Evolutionary conservation across 495 filamentous ascomycete species (phyloP), one percentile per base, ranked within the genome.

Genomic region (Penicillium herquei): DNA sequence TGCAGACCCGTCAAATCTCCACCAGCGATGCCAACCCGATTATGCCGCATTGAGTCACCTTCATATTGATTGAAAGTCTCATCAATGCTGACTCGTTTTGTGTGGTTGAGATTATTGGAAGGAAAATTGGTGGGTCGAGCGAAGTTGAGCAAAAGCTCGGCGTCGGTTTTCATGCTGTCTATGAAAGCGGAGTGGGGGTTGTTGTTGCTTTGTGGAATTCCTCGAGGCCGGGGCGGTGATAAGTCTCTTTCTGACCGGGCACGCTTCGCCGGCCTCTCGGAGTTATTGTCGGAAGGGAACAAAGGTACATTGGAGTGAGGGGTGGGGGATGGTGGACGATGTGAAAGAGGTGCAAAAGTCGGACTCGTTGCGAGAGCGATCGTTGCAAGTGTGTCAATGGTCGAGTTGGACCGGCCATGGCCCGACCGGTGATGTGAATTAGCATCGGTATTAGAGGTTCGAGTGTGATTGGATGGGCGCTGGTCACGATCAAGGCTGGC

Each of bases 201-300:
- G 33, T 67, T 66, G 26, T 78, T 76, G 33, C 68, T 66, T 8
- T 79, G 74, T 54, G 74, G 70, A 42, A 74, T 64, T 18, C 58
- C 62, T 17, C 63, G 69, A 49, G 61, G 54, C 43, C 68, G 70
- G 39, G 74, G 70, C 26, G 82, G 77, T 43, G 83, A 84, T 17
- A 72, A 63, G 49, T 81, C 64, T 57, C 79, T 74, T 56, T 84
- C 84, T 30, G 84, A 86, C 48, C 82, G 77, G 21, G 81, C 73
- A 31, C 84, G 79, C 61, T 87, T 87, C n/a, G 79, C 66, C 7
- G 83, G 83, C 21, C 80, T 76, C 58, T 83, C 82, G 45, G 62
- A 51, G 34, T 69, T 61, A 26, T 53, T 54, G 41, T 72, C 67
- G 54, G 60, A 18, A 13, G 71, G 64, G 12, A 77, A 75, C 26